Evolutionary conservation across 768 basidiomycete genomes (phyloP).

Genomic region (Galerina marginata): DNA sequence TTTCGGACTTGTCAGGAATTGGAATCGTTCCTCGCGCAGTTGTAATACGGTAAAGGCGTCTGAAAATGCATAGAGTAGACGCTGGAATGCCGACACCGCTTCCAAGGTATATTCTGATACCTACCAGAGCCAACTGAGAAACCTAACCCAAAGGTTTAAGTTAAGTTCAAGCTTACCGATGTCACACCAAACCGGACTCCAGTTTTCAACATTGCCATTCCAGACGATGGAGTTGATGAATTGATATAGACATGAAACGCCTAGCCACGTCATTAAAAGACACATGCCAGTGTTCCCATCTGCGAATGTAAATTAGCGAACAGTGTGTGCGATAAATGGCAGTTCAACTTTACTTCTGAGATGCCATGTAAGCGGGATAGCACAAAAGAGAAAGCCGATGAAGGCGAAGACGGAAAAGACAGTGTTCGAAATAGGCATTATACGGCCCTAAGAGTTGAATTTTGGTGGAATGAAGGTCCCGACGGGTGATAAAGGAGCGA

Average conservation of each 20-base stretch:
- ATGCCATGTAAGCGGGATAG: slow-evolving; percentile 73
- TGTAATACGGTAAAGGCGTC: too few species aligned
- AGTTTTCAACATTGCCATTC: slow-evolving; percentile 59
- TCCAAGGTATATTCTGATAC: too few species aligned
- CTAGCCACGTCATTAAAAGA: slow-evolving; percentile 72
- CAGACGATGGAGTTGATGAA: slow-evolving; percentile 76
- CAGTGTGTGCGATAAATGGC: not conserved
- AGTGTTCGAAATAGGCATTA: slow-evolving; percentile 43
- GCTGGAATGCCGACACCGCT: too few species aligned
- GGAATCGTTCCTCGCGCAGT: too few species aligned
- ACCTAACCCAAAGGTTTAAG: too few species aligned
- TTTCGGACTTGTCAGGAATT: too few species aligned
- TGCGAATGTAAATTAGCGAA: slow-evolving; percentile 23
- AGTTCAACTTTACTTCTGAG: slow-evolving; percentile 49
- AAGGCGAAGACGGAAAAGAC: slow-evolving; percentile 57
- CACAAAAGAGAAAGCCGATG: slow-evolving; percentile 56
- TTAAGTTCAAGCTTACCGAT: slow-evolving; percentile 40
- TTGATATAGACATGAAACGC: slow-evolving; percentile 56
- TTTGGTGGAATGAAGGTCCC: too few species aligned
- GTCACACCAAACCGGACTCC: slow-evolving; percentile 69
- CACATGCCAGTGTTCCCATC: slow-evolving; percentile 71
- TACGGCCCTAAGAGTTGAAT: too few species aligned
- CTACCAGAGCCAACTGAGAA: too few species aligned
- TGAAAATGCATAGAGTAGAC: too few species aligned
- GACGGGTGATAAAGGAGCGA: too few species aligned